Evolutionary conservation across 208 protist genomes (phyloP).

Genomic region (Crithidia mellificae): DNA sequence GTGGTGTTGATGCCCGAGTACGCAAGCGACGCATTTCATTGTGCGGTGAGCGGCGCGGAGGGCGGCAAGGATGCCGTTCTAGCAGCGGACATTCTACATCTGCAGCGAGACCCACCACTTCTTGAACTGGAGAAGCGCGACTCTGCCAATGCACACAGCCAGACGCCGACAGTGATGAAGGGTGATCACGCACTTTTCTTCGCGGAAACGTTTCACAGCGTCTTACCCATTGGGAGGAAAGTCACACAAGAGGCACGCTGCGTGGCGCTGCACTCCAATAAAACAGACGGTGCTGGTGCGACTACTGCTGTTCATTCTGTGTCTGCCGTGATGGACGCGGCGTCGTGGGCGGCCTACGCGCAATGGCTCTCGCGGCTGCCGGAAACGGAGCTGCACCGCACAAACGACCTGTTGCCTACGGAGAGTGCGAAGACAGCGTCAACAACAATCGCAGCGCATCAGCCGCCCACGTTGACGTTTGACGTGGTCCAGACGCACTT

Average conservation of each 20-base stretch:
- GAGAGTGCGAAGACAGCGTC: no score
- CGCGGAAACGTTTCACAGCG: background rate
- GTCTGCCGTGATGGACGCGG: conserved; percentile 20
- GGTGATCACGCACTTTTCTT: background rate
- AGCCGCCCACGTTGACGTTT: background rate
- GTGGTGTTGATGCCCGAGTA: conserved; percentile 27
- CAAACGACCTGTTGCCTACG: no score
- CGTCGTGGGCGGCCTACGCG: conserved; percentile 24
- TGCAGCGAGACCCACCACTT: conserved; percentile 11
- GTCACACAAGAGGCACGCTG: conserved; percentile 2
- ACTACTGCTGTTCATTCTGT: no score
- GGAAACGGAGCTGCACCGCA: background rate
- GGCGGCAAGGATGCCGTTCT: background rate
- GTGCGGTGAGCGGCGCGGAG: background rate
- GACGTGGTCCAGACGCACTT: background rate
- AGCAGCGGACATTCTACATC: background rate
- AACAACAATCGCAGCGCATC: no score
- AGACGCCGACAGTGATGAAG: no score
- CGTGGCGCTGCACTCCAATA: background rate
- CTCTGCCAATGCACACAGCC: background rate
- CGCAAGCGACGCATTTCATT: conserved; percentile 20
- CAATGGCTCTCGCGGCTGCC: conserved; percentile 14
- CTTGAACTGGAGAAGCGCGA: no score
- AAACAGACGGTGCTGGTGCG: background rate
- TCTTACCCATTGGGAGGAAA: background rate